phyloP scores from a whole-genome alignment of 176 grass and related monocot genomes.

The Eragrostis curvula region DNA sequence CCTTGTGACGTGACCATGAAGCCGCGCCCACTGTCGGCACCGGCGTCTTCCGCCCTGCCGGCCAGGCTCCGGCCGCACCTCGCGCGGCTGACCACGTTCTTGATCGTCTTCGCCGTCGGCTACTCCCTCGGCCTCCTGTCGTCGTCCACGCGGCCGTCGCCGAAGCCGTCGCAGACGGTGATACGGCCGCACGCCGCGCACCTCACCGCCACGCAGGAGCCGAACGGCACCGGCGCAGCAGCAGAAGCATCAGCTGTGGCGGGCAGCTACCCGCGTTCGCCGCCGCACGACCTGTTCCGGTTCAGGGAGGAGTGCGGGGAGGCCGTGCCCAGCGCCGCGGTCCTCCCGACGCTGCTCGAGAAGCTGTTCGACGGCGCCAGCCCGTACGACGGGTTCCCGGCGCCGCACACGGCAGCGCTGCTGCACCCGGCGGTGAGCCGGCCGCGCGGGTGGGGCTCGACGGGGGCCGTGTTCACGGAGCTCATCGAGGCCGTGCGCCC shows the following conservation, averaged over 20 bases:
- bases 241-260: background rate
- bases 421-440: slow-evolving; percentile 55
- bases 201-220: slow-evolving; percentile 16
- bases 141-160: slow-evolving; percentile 34
- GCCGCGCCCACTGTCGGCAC: slow-evolving; percentile 11
- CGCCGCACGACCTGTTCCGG: slow-evolving; percentile 77
- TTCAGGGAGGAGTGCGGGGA: slow-evolving; percentile 65
- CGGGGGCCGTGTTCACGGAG: slow-evolving; percentile 76
- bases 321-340: slow-evolving; percentile 47
- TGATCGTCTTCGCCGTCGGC: slow-evolving; percentile 71
- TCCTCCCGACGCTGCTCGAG: slow-evolving; percentile 55
- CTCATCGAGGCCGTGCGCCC: slow-evolving; percentile 74
- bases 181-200: slow-evolving; percentile 33
- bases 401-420: slow-evolving; percentile 48
- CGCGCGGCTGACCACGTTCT: slow-evolving; percentile 36
- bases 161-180: slow-evolving; percentile 37
- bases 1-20: slow-evolving; percentile 54
- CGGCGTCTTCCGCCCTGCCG: slow-evolving; percentile 6
- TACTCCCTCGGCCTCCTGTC: slow-evolving; percentile 83
- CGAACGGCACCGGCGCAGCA: background rate
- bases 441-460: slow-evolving; percentile 93
- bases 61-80: slow-evolving; percentile 52
- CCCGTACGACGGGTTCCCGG: slow-evolving; percentile 76
- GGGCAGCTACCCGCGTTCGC: slow-evolving; percentile 10
- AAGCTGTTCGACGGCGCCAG: slow-evolving; percentile 77